phyloP scores from a whole-genome alignment of 805 yeast genomes.

The Candida saitoana region DNA sequence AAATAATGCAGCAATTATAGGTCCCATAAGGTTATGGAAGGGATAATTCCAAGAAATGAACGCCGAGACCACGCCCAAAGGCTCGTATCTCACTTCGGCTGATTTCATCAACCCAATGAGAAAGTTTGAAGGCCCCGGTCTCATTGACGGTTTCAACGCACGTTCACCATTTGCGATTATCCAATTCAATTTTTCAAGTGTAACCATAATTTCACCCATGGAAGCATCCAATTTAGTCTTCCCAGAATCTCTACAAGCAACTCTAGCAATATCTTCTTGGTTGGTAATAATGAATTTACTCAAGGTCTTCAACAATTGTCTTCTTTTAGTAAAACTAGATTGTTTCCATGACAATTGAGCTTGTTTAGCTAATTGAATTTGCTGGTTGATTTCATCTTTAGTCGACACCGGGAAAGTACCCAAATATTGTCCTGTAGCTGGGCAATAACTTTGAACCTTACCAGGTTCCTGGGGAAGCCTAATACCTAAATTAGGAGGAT shows the following conservation, averaged over 20 bases:
- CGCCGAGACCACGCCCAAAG: conserved; percentile 84
- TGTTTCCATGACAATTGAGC: conserved; percentile 53
- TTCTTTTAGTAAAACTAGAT: conserved; percentile 61
- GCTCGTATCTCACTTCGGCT: conserved; percentile 92
- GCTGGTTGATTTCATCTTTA: conserved; percentile 65
- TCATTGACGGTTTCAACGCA: conserved; percentile 61
- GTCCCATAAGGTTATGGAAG: conserved; percentile 90
- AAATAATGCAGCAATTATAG: conserved; percentile 81
- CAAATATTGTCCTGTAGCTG: conserved; percentile 89
- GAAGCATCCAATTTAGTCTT: conserved; percentile 94
- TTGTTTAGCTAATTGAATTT: conserved; percentile 46
- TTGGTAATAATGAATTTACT: conserved; percentile 68
- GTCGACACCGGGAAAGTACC: conserved; percentile 67
- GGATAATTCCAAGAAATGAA: conserved; percentile 98
- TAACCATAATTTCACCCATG: conserved; percentile 94
- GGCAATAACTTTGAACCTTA: conserved; percentile 81
- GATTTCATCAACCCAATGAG: conserved; percentile 80
- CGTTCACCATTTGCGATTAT: conserved; percentile 75
- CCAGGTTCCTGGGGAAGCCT: conserved; percentile 59
- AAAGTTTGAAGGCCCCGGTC: conserved; percentile 85
- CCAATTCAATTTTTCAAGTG: conserved; percentile 92
- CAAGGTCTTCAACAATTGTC: conserved; percentile 67
- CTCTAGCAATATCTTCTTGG: conserved; percentile 82
- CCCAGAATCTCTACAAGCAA: conserved; percentile 96
- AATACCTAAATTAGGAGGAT: conserved; percentile 53